Evolutionary conservation across 164 flowering plant genomes (phyloP), one percentile per base, ranked within the genome.

Genomic region (Vitis rupestris): DNA sequence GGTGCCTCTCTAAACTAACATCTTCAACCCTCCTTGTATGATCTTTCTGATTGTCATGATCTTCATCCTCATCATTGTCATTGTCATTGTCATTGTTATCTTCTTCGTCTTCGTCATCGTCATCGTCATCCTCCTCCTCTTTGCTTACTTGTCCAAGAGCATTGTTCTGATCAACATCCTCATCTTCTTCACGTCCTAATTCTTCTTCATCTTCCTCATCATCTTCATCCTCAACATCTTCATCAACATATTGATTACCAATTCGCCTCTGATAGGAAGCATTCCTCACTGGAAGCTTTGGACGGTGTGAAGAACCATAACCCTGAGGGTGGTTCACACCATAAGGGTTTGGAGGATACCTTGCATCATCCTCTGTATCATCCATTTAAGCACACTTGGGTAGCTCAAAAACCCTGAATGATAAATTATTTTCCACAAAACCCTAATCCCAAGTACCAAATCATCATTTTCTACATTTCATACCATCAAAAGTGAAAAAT

Each of bases 331-430:
- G 68, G 56, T 69, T 74, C 53, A 16, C 65, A 19, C 70, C 82
- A 66, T 78, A 75, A 2, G 80, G 29, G 51, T 75, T 72, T 4
- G 74, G 72, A 2, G 81, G 76, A 68, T 75, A 78, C 50, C 73
- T 73, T 2, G 70, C 74, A 71, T 76, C 81, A 72, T 82, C 87
- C 73, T 81, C 84, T 23, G 74, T 72, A 30, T 84, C 83, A 68
- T 79, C 86, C 87, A 82, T 82, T 66, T 23, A 54, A 59, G 15
- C 64, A 66, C 44, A 37, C 44, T 37, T 37, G 44, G 44, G 44
- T 31, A 49, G 57, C 2, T 27, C 19, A 30, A 57, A 44, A 55
- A 29, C 51, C 44, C 7, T 3, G 44, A 67, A 69, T 37, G 44
- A 58, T 4, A 63, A 13, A 2, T n/a, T 52, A 64, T 15, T 50